Conservation (phyloP, 1,284 basidiomycete species). For the Apiotrichum montevideense region DNA sequence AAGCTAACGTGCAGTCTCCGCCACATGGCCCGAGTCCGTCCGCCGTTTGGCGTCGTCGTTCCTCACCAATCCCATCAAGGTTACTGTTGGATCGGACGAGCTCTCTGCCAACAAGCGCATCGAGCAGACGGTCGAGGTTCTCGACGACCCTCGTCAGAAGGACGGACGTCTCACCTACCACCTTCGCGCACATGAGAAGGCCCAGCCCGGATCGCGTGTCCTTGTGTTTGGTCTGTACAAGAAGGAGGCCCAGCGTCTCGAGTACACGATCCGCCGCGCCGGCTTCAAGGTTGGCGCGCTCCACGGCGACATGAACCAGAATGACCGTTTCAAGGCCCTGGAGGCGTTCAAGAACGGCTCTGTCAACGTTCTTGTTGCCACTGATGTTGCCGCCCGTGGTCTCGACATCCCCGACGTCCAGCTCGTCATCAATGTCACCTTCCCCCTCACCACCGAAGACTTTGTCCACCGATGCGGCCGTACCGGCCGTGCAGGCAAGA, state of each 20-base stretch:
- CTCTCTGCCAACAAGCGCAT: conserved; percentile 90
- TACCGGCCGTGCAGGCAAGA: conserved; percentile 87
- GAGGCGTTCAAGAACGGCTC: conserved; percentile 83
- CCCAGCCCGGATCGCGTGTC: conserved; percentile 54
- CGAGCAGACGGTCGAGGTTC: conserved; percentile 70
- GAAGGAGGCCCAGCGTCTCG: conserved; percentile 88
- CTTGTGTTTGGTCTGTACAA: conserved; percentile 97
- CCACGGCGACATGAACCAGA: conserved; percentile 89
- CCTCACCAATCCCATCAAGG: conserved; percentile 74
- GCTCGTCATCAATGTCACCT: conserved; percentile 89
- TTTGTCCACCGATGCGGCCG: conserved; percentile 97
- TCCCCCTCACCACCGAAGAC: conserved; percentile 83
- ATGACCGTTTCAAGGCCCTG: conserved; percentile 75
- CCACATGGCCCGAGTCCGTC: conserved; percentile 98
- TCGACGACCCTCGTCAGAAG: conserved; percentile 80
- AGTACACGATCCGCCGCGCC: conserved; percentile 67
- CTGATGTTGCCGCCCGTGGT: conserved; percentile 94
- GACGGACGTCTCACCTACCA: conserved; percentile 67
- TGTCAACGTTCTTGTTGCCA: conserved; percentile 84
- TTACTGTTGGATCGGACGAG: conserved; percentile 94
- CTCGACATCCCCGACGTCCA: conserved; percentile 96
- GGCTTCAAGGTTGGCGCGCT: conserved; percentile 83
- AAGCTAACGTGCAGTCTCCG: conserved; percentile 61
- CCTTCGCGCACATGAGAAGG: conserved; percentile 60
- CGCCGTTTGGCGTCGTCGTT: conserved; percentile 87